Evolutionary conservation across 805 yeast species (phyloP), one percentile per base, ranked within the genome.

Genomic region (Torulaspora microellipsoides): DNA sequence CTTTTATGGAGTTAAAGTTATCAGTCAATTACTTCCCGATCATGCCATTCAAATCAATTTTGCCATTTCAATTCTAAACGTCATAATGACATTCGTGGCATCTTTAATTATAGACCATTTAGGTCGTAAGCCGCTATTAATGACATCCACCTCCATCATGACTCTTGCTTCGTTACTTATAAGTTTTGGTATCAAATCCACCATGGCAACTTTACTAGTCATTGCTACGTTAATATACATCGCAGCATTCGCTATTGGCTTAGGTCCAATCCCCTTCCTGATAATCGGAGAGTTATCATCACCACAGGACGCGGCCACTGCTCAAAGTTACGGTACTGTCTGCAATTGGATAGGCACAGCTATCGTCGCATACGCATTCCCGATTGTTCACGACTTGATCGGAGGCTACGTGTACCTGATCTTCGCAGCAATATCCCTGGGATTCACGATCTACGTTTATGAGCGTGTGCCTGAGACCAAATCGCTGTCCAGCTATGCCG

Each of bases 241-340:
- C 38, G 80, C 84, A 0, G 77, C 88, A 23, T 93, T 91, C 69
- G 98, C 97, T 0, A 68, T 85, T 28, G 99, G 99, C 0, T 63
- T 89, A 48, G 99, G 99, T 0, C 99, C 99, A 6, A 89, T 93
- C 42, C 99, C 99, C 33, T 91, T 93, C 67, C 67, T 91, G 52
- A 66, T 90, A 40, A 82, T 91, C 9, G 78, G 95, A 6, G 98
- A 93, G 60, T 81, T 91, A n/a, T 83, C 95, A 0, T 95, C 89
- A 47, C 68, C 78, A 1, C 67, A 75, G 1, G 91, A 91, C 1
- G 81, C 80, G 45, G 90, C 90, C 2, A 71, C 80, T 35, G 97
- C 98, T 0, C 99, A 93, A 66, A 83, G 95, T 60, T 83, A 86
- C 72, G 98, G 96, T 10, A 88, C 93, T 0, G 78, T 87, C 11